These are phyloP conservation scores for Albizia julibrissin DNA, from an alignment of 306 rosid genomes.

Conservation along the genomic window DNA sequence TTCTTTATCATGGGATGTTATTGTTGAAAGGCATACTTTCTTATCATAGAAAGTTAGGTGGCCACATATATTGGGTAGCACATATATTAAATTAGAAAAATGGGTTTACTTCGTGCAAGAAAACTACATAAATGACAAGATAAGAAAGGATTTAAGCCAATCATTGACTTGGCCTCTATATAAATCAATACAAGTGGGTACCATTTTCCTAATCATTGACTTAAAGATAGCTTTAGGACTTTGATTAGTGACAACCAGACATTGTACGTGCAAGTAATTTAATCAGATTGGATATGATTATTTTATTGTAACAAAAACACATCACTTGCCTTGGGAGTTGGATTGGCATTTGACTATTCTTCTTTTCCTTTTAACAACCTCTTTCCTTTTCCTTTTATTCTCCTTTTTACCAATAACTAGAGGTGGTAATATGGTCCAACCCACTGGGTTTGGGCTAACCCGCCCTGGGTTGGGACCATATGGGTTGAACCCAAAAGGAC, in stretches of 20 bases:
- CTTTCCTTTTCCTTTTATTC: no score
- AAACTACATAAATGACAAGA: neutral
- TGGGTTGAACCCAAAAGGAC: no score
- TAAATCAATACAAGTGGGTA: neutral
- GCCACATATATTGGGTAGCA: neutral
- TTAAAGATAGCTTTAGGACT: neutral
- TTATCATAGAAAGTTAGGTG: neutral
- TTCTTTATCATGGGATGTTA: neutral
- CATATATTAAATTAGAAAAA: neutral
- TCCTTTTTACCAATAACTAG: no score
- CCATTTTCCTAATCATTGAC: neutral
- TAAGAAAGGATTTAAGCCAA: neutral
- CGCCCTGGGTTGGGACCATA: no score
- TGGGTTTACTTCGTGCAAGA: neutral
- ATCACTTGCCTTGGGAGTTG: neutral
- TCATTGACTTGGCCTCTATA: neutral
- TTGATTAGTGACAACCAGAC: neutral
- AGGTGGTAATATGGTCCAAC: no score
- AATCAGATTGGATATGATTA: neutral
- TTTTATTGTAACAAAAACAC: neutral
- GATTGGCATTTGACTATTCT: conserved; percentile 6
- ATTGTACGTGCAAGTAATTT: neutral
- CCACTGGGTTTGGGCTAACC: no score
- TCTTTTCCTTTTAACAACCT: neutral
- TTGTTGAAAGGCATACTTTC: neutral